Evolutionary conservation across 2,329 filamentous ascomycete genomes (phyloP).

Genomic region (Fusarium udum): DNA sequence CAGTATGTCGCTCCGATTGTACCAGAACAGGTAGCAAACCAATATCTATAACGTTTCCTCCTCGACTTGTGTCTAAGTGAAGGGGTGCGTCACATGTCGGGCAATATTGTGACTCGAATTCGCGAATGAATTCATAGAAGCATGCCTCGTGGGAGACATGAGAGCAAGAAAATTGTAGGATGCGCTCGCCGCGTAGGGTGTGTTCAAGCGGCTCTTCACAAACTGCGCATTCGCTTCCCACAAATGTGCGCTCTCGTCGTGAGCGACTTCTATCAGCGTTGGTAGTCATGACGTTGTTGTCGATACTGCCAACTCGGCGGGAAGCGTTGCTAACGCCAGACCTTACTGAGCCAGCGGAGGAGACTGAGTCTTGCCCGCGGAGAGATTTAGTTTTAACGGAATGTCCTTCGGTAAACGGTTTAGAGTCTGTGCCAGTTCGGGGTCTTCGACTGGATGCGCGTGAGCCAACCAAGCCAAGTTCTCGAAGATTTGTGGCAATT

Average conservation of each 20-base stretch:
- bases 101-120: slow-evolving; percentile 93
- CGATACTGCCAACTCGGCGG: slow-evolving; percentile 50
- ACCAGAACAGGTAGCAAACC: slow-evolving; percentile 61
- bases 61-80: slow-evolving; percentile 89
- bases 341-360: slow-evolving; percentile 47
- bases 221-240: slow-evolving; percentile 92
- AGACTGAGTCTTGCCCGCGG: slow-evolving; percentile 45
- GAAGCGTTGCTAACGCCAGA: slow-evolving; percentile 47
- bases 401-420: slow-evolving; percentile 43
- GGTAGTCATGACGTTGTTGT: slow-evolving; percentile 57
- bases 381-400: slow-evolving; percentile 43
- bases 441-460: slow-evolving; percentile 38
- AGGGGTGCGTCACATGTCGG: slow-evolving; percentile 92
- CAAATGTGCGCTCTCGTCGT: slow-evolving; percentile 91
- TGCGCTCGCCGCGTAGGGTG: slow-evolving; percentile 90
- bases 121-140: slow-evolving; percentile 98
- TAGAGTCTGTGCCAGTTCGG: slow-evolving; percentile 41
- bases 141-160: slow-evolving; percentile 98
- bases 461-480: slow-evolving; percentile 45
- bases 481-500: slow-evolving; percentile 41
- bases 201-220: slow-evolving; percentile 98
- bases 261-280: slow-evolving; percentile 77
- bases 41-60: slow-evolving; percentile 91
- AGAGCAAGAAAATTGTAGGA: slow-evolving; percentile 94
- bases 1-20: slow-evolving; percentile 40